A percentile compares a stretch with the other conserved stretches of the same genome.
Conservation (phyloP, 371 early-diverging fungal genomes). For the Circinella minor region DNA sequence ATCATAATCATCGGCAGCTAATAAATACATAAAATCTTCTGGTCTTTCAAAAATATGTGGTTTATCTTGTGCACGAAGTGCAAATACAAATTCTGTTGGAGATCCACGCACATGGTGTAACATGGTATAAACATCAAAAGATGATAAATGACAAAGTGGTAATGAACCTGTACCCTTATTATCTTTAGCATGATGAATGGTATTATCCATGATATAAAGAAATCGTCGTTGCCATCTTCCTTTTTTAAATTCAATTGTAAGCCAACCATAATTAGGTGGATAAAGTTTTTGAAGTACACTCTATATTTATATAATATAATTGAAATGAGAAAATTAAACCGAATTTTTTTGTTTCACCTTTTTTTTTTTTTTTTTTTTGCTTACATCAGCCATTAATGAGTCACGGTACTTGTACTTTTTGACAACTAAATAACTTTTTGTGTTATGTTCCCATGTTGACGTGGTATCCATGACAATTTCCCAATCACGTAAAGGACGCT, state of each 20-base stretch:
- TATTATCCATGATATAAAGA: conserved; percentile 66
- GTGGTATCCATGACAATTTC: conserved; percentile 83
- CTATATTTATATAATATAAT: conserved; percentile 12
- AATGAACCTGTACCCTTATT: conserved; percentile 60
- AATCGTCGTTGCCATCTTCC: conserved; percentile 81
- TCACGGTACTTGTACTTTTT: conserved; percentile 68
- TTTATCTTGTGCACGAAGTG: conserved; percentile 80
- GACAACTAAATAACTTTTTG: conserved; percentile 74
- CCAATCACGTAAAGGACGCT: conserved; percentile 90
- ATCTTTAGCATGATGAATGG: conserved; percentile 75
- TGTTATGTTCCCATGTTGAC: conserved; percentile 78
- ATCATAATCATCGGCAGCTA: conserved; percentile 79
- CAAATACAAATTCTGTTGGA: conserved; percentile 84
- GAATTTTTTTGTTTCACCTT: too few relatives aligned
- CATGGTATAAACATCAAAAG: conserved; percentile 83
- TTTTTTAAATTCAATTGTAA: conserved; percentile 72
- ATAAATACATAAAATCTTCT: conserved; percentile 81
- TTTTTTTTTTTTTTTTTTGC: conserved; percentile 20
- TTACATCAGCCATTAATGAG: conserved; percentile 54
- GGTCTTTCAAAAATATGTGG: conserved; percentile 80
- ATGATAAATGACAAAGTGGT: conserved; percentile 70
- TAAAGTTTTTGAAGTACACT: conserved; percentile 41
- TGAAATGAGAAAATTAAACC: neutral
- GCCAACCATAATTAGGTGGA: conserved; percentile 65
- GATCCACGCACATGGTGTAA: conserved; percentile 54